A percentile compares a stretch with the other conserved stretches of the same genome.
Conservation (phyloP, 1,284 basidiomycete species). For the Sanghuangporus baumii region DNA sequence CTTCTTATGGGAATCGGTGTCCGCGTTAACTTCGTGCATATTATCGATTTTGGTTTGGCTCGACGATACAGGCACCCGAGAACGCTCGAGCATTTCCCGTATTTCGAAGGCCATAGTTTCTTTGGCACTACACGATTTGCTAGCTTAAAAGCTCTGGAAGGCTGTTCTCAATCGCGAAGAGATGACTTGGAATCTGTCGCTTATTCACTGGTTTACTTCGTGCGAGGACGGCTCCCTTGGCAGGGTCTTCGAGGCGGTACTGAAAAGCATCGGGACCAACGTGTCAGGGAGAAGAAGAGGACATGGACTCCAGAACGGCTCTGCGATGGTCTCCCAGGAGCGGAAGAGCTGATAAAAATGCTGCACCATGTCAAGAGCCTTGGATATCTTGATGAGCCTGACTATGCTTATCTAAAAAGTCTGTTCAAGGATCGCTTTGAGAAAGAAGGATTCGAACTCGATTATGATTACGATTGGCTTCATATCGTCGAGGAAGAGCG, state of each 20-base stretch:
- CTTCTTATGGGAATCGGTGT: conserved; percentile 74
- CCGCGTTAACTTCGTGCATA: conserved; percentile 59
- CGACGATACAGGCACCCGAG: conserved; percentile 90
- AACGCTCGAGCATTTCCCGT: conserved; percentile 74
- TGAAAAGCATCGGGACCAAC: conserved; percentile 11
- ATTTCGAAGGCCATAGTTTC: conserved; percentile 70
- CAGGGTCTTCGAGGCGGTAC: conserved; percentile 24
- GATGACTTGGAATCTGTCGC: conserved; percentile 91
- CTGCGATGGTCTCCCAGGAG: conserved; percentile 17
- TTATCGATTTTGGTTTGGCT: conserved; percentile 96
- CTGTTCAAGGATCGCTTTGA: conserved; percentile 5
- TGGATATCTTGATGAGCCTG: conserved; percentile 16
- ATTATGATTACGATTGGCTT: conserved; percentile 14
- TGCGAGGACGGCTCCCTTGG: conserved; percentile 88
- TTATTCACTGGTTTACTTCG: conserved; percentile 91
- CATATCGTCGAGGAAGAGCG: background rate
- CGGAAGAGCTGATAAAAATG: conserved; percentile 17
- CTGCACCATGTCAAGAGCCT: conserved; percentile 16
- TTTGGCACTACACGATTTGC: conserved; percentile 88
- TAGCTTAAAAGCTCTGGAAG: conserved; percentile 90
- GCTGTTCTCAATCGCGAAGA: conserved; percentile 81
- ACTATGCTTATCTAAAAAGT: conserved; percentile 17
- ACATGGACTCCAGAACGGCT: conserved; percentile 12
- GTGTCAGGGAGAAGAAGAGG: conserved; percentile 12
- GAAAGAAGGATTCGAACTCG: conserved; percentile 2